These are phyloP conservation scores for Fusarium transvaalense DNA, from an alignment of 2,329 filamentous ascomycete genomes.

Conservation along the genomic window DNA sequence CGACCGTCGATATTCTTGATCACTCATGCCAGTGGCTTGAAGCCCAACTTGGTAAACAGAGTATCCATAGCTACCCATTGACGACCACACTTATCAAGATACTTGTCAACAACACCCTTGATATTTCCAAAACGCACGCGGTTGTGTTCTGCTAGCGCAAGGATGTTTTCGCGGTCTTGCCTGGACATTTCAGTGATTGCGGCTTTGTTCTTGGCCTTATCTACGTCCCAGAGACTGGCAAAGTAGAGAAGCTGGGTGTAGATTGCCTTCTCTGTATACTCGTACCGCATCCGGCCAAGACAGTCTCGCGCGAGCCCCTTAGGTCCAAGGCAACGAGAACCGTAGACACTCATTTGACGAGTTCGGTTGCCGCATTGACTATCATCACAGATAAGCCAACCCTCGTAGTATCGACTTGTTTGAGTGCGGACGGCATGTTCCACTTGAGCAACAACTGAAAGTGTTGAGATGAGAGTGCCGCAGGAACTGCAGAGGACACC, in stretches of 20 bases:
- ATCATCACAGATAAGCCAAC: constrained; percentile 92
- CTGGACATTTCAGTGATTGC: constrained; percentile 60
- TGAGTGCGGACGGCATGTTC: constrained; percentile 85
- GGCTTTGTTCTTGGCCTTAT: constrained; percentile 74
- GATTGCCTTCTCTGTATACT: constrained; percentile 87
- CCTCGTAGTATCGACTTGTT: constrained; percentile 89
- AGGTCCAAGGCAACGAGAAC: constrained; percentile 88
- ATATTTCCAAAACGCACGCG: constrained; percentile 80
- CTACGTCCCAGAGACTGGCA: constrained; percentile 86
- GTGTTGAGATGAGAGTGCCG: constrained; percentile 70
- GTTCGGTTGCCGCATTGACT: constrained; percentile 87
- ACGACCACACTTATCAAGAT: constrained; percentile 88
- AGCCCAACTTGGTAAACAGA: constrained; percentile 78
- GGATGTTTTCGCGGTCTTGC: constrained; percentile 73
- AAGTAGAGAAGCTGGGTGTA: constrained; percentile 97
- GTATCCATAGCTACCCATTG: constrained; percentile 96
- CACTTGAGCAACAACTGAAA: constrained; percentile 86
- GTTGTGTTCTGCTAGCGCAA: constrained; percentile 84
- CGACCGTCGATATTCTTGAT: too few species aligned
- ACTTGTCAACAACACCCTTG: constrained; percentile 81
- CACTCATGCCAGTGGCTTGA: constrained; percentile 54
- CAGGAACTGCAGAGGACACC: constrained; percentile 83
- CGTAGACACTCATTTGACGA: constrained; percentile 93
- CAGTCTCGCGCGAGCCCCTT: constrained; percentile 88
- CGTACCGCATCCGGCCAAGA: constrained; percentile 87